Conservation (phyloP, 78 protist species). For the Emiliania huxleyi region DNA sequence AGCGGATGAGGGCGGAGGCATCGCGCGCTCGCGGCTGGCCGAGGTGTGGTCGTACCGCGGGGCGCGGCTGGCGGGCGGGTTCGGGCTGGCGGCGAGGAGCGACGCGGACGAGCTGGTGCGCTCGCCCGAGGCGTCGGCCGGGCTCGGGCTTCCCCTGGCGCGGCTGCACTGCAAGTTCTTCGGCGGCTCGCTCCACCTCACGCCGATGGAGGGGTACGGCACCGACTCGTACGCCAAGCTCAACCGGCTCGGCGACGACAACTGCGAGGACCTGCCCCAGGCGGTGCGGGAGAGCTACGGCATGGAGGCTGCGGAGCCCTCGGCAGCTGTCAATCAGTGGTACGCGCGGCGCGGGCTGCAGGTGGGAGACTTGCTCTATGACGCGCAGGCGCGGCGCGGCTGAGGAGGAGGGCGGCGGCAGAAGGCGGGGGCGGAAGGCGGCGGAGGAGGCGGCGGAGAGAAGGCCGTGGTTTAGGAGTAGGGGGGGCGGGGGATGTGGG, state of each 20-base stretch:
- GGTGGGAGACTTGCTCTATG: background rate
- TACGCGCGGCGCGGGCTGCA: background rate
- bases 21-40: background rate
- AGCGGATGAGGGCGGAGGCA: conserved; percentile 5
- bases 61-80: background rate
- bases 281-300: background rate
- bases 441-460: no score
- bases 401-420: no score
- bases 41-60: background rate
- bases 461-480: no score
- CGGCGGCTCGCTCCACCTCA: conserved; percentile 1
- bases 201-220: conserved; percentile 15
- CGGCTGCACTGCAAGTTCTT: background rate
- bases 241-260: background rate
- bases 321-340: background rate
- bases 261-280: background rate
- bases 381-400: conserved; percentile 13
- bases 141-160: background rate
- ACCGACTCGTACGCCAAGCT: background rate
- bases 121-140: background rate
- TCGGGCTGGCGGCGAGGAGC: background rate
- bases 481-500: no score
- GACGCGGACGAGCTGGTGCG: background rate
- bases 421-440: no score
- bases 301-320: background rate